Conservation (phyloP, 2,329 filamentous ascomycete genomes). For the Chaetomium strumarium region DNA sequence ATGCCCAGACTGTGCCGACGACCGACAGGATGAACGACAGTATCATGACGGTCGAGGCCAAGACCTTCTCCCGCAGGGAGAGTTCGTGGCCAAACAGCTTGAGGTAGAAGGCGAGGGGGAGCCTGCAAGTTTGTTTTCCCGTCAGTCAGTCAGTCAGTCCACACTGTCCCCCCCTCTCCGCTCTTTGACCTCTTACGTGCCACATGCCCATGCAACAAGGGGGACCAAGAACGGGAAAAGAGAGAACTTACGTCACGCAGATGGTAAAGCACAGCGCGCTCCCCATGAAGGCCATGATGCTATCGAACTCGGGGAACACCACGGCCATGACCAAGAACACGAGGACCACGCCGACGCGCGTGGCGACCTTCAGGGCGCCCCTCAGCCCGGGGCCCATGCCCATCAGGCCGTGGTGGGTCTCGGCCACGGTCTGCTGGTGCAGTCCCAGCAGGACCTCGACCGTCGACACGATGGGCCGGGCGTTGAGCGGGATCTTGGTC, state of each 20-base stretch:
- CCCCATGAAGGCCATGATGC: constrained; percentile 87
- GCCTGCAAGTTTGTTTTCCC: constrained; percentile 26
- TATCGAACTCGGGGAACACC: constrained; percentile 70
- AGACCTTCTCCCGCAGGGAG: constrained; percentile 51
- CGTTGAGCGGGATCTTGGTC: constrained; percentile 90
- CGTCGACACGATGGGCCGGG: constrained; percentile 80
- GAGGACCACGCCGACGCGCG: constrained; percentile 63
- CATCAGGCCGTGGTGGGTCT: constrained; percentile 36
- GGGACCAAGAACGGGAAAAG: not conserved
- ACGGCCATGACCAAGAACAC: constrained; percentile 69
- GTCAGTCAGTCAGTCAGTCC: not conserved
- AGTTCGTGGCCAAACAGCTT: constrained; percentile 80
- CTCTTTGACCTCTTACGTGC: not conserved
- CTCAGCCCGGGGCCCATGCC: constrained; percentile 53
- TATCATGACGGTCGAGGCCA: constrained; percentile 64
- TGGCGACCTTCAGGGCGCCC: constrained; percentile 50
- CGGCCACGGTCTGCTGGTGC: constrained; percentile 42
- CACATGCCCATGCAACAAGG: not conserved
- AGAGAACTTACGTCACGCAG: constrained; percentile 63
- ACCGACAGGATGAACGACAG: constrained; percentile 64
- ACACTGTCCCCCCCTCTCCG: too few relatives aligned
- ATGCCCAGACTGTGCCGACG: constrained; percentile 80
- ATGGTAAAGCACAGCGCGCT: constrained; percentile 89
- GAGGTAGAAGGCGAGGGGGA: constrained; percentile 83
- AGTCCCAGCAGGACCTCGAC: constrained; percentile 76